These are phyloP conservation scores for Darksidea phi DNA, from an alignment of 495 filamentous ascomycete species.

Conservation along the genomic window DNA sequence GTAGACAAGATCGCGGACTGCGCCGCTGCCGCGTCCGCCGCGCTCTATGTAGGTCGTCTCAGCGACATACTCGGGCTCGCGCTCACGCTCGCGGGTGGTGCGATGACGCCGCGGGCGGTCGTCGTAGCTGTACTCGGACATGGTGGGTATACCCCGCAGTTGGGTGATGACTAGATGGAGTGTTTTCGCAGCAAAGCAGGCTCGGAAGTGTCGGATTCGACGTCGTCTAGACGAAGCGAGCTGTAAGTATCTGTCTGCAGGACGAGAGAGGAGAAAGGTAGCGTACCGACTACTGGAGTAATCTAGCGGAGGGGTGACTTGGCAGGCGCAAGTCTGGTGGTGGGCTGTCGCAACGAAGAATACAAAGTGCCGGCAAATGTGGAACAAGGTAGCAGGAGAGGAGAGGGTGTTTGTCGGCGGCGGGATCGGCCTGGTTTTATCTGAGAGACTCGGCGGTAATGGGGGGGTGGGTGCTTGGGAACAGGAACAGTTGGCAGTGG, in stretches of 20 bases:
- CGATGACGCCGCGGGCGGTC: constrained; percentile 27
- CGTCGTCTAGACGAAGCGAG: neutral
- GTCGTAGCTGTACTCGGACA: constrained; percentile 42
- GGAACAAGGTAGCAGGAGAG: constrained; percentile 11
- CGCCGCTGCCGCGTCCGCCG: constrained; percentile 37
- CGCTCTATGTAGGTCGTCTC: constrained; percentile 48
- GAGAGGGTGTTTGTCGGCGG: neutral
- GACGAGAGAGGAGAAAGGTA: neutral
- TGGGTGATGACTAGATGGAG: constrained; percentile 2
- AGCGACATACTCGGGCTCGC: constrained; percentile 45
- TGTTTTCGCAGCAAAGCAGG: neutral
- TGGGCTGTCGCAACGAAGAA: constrained; percentile 28
- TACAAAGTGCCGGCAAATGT: constrained; percentile 21
- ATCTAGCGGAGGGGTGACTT: constrained; percentile 22
- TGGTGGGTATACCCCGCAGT: constrained; percentile 9
- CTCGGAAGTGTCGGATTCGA: constrained; percentile 4
- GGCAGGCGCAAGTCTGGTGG: constrained; percentile 9
- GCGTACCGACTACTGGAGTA: constrained; percentile 18
- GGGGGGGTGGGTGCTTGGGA: constrained; percentile 3
- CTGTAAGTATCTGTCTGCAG: constrained; percentile 1
- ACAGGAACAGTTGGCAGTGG: neutral
- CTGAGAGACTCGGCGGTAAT: constrained; percentile 5
- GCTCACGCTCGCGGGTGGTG: constrained; percentile 38
- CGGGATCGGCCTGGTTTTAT: constrained; percentile 12
- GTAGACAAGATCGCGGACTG: constrained; percentile 44